Base-by-base conservation (phyloP, 805 yeast species). In the Suhomyces kilbournensis region DNA sequence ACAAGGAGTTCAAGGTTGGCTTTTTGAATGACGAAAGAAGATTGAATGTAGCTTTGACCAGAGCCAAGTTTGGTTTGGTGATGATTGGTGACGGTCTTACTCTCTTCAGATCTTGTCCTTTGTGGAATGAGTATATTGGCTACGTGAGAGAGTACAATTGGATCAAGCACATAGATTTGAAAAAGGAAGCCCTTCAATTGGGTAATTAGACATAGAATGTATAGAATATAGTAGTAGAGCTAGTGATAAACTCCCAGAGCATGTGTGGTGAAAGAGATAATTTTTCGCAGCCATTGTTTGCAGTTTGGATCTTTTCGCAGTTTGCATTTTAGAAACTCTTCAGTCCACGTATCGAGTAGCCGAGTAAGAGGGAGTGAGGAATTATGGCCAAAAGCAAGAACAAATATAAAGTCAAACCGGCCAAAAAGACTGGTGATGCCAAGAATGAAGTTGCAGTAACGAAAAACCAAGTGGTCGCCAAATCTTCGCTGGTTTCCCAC, bases 71-170 rank as follows among this genome's bases (percentile, higher is more conserved):
- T 44, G 70, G 69, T 2, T 55, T 66, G 59, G 53, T 65, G 10
- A 53, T 71, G 25, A 59, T 71, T 48, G 76, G 76, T 23, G 74
- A 71, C 56, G 66, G 59, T 9, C 47, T 60, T 14, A 78, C 69
- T 70, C 81, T 58, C 76, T 80, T 14, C 68, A 65, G 66, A n/a
- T 81, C 84, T 6, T 79, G 75, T 53, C 52, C 60, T 2, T 57
- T 80, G 30, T 84, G 88, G 89, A 64, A 64, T 7, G 76, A 75
- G 40, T 81, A 82, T 58, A 67, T 83, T 47, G 66, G 66, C 1
- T 71, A 72, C 53, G 61, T 82, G 48, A 65, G 69, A 30, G 62
- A 53, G 7, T 71, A 74, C 45, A 62, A 56, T 1, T 65, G 69
- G 40, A 63, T 76, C 22, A 66, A 60, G 49, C 50, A 53, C 8